Base-by-base conservation (phyloP, 805 yeast genomes). In the Yarrowia deformans region DNA sequence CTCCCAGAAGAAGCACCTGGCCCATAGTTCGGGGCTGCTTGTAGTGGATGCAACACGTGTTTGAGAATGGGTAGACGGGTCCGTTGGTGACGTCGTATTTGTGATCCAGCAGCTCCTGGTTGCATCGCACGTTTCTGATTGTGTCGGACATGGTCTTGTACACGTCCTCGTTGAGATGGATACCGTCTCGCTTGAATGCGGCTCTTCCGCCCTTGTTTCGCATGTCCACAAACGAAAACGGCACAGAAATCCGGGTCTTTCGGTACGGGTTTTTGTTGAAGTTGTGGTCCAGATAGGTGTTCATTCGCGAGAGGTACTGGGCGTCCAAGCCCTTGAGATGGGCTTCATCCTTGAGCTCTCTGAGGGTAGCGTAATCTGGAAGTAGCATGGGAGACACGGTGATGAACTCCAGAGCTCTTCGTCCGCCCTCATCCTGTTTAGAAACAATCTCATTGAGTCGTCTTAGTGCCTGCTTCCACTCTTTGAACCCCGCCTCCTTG, bases 31-130 rank as follows among this genome's bases (percentile, higher is more conserved):
- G 32, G 68, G 71, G 46, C 70, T 64, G 56, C 37, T 70, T 69
- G 67, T 73, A 73, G 40, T 54, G 49, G 56, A 67, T 67, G 61
- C 75, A 73, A 70, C 75, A 73, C 8, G 75, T 73, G 66, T 69
- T 68, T 49, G 71, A 72, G 54, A 60, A 69, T 13, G 75, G 75
- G 49, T 71, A 73, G 13, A 63, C 56, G 7, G 68, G 56, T 39
- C 56, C 68, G 9, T 48, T 23, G 45, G 39, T 23, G 37, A 29
- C 23, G 2, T 48, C 46, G 48, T 63, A 63, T 18, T 40, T 48
- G 8, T 52, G 49, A 49, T 61, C 69, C 54, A 58, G 68, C 39
- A 70, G 69, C 54, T 69, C 58, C 61, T 70, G 73, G 69, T 73
- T 73, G 70, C 75, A 73, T 34, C 74, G 69, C 56, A 73, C 70